These are phyloP conservation scores for Cryphonectria parasitica DNA, from an alignment of 2,329 filamentous ascomycete species.

Conservation along the genomic window DNA sequence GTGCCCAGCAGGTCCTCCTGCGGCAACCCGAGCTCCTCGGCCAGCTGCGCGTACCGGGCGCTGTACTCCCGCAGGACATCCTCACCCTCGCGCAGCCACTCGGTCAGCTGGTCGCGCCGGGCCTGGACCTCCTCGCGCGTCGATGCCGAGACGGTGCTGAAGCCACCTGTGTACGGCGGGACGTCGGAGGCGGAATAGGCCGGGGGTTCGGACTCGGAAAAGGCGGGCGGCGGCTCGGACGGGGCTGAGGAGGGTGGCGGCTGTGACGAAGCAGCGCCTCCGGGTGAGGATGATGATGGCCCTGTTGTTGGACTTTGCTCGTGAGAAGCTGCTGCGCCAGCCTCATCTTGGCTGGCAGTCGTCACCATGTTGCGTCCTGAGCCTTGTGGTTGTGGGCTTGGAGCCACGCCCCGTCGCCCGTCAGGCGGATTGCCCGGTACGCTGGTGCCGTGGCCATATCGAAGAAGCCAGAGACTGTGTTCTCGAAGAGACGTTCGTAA, in stretches of 20 bases:
- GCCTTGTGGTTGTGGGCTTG: not conserved
- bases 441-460: constrained; percentile 33
- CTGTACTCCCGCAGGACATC: constrained; percentile 39
- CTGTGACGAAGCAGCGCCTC: not conserved
- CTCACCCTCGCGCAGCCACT: constrained; percentile 37
- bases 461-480: constrained; percentile 38
- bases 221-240: constrained; percentile 15
- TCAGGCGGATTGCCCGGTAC: constrained; percentile 11
- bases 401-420: not conserved
- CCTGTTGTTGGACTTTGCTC: not conserved
- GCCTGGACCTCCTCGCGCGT: constrained; percentile 35
- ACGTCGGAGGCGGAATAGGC: constrained; percentile 37
- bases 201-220: constrained; percentile 32
- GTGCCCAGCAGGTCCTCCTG: constrained; percentile 38
- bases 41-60: constrained; percentile 37
- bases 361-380: constrained; percentile 13
- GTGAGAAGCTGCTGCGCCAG: constrained; percentile 15
- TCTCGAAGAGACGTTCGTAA: constrained; percentile 37
- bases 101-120: constrained; percentile 36
- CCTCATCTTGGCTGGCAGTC: constrained; percentile 3
- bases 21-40: constrained; percentile 34
- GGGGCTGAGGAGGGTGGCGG: constrained; percentile 3
- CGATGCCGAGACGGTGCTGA: constrained; percentile 33
- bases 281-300: not conserved
- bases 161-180: constrained; percentile 35